Evolutionary conservation across 371 early-diverging fungal species (phyloP), one percentile per base, ranked within the genome.

Genomic region (Catenaria anguillulae): DNA sequence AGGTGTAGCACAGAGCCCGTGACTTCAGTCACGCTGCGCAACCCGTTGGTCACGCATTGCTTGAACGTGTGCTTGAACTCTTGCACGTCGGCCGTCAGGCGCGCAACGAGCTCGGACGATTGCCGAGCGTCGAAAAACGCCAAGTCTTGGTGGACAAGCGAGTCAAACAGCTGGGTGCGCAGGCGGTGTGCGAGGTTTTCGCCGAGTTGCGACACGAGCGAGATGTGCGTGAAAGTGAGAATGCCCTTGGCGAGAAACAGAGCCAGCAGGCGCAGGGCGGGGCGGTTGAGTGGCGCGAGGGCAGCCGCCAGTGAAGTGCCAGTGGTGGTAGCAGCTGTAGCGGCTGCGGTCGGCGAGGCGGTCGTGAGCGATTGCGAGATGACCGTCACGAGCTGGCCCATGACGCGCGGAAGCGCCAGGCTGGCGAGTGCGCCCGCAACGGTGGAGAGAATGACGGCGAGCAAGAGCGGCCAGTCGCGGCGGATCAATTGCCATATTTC

Each of bases 21-120:
- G 0, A 86, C 77, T 63, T 87, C 78, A 3, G 88, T 80, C 40
- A 79, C 60, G 10, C 86, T 73, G 65, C 84, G 85, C 33, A 90
- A 70, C 2, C 90, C 90, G 64, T 84, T 83, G 10, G 81, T 81
- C 13, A 84, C 76, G 19, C 79, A 52, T 65, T 77, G 78, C 62
- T 87, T 86, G 67, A 87, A 82, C 33, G 84, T 84, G 66, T 84
- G 78, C 72, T 82, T 88, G 69, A 88, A 85, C 63, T 89, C 89
- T 2, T 76, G 72, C 0, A 87, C 76, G 65, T 89, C 89, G 10
- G 78, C 71, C 4, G 84, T 79, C 37, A 88, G 62, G 29, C 88
- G 73, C 33, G 80, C 75, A 1, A 81, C 81, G 13, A 89, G 68
- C 60, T 84, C 84, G 15, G 84, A 84, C 50, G 80, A 77, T 48